Base-by-base conservation (phyloP, 2,329 filamentous ascomycete species). In the Lasiodiplodia gonubiensis region DNA sequence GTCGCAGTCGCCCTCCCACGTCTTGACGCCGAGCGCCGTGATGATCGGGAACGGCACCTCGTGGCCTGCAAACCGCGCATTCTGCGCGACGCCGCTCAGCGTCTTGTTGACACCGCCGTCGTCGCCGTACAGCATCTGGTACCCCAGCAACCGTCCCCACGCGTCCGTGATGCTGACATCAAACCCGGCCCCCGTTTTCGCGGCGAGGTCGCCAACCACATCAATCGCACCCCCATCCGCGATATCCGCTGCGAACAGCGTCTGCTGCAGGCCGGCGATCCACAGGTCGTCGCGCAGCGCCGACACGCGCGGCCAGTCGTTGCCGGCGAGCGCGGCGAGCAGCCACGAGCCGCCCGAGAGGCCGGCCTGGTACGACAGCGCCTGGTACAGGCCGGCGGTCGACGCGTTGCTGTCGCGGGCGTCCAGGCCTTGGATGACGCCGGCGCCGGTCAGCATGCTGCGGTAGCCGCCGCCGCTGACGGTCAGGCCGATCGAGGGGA, bases 331-430 rank as follows among this genome's bases (percentile, higher is more conserved):
- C 2, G 81, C 82, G 3, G 79, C 79, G 1, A 84, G 70, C n/a
- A 84, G 74, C 83, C 82, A 84, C 2, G 74, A 71, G 48, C 83
- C 82, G 30, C 81, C 81, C n/a, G 81, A 83, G 3, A 84, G 74
- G 10, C 79, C 82, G 54, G 79, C 73, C 51, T 84, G 77, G 69
- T 85, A 84, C 3, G 81, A 83, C 12, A 83, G 59, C 5, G 75
- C 78, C 72, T 85, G 82, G 64, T 78, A 83, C 0, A 85, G 69
- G 4, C 82, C 82, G 54, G 75, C 78, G 8, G 78, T 78, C 52
- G 75, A 70, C 18, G 46, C 18, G 52, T 77, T 71, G 67, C 77
- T 79, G 63, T 84, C 82, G 64, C 82, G 76, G 7, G 37, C 70
- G 73, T 85, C 83, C 21, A 84, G 73, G 2, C 73, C 81, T 70